Evolutionary conservation across 257 asterid species (phyloP).

Genomic region (Rehmannia glutinosa): DNA sequence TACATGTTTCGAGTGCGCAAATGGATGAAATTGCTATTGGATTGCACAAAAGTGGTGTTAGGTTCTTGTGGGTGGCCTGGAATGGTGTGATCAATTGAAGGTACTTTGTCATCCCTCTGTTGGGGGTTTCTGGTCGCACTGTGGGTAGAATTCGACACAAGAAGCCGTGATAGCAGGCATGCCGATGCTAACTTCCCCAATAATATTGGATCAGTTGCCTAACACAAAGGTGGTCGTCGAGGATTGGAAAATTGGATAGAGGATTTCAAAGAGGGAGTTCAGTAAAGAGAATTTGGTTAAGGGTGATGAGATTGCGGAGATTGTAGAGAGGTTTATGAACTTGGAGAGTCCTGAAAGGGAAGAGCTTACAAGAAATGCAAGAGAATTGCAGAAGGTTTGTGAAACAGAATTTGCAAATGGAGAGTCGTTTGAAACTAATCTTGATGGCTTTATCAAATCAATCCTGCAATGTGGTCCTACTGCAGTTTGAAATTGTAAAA

Average conservation of each 20-base stretch:
- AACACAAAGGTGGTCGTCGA: constrained; percentile 50
- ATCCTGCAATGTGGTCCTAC: no score
- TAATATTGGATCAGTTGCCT: constrained; percentile 43
- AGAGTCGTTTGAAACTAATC: constrained; percentile 23
- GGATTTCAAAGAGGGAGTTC: constrained; percentile 36
- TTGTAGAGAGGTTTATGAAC: constrained; percentile 42
- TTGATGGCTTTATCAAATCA: constrained; percentile 28
- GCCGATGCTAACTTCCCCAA: constrained; percentile 50
- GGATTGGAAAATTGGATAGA: constrained; percentile 61
- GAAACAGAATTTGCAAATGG: constrained; percentile 32
- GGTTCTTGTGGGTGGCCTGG: constrained; percentile 58
- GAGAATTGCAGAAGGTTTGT: constrained; percentile 26
- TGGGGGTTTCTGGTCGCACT: constrained; percentile 67
- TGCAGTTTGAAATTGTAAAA: no score
- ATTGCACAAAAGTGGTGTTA: constrained; percentile 32
- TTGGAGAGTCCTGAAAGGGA: constrained; percentile 35
- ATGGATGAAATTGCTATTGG: constrained; percentile 50
- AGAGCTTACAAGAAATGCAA: constrained; percentile 36
- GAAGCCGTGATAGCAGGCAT: constrained; percentile 47
- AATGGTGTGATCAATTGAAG: constrained; percentile 60
- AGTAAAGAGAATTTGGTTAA: constrained; percentile 20
- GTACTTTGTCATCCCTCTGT: constrained; percentile 48
- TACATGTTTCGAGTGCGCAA: no score
- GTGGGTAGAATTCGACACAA: constrained; percentile 75
- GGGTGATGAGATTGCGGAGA: constrained; percentile 27